Base-by-base conservation (phyloP, 2,329 filamentous ascomycete genomes). In the Penicillium vulpinum region DNA sequence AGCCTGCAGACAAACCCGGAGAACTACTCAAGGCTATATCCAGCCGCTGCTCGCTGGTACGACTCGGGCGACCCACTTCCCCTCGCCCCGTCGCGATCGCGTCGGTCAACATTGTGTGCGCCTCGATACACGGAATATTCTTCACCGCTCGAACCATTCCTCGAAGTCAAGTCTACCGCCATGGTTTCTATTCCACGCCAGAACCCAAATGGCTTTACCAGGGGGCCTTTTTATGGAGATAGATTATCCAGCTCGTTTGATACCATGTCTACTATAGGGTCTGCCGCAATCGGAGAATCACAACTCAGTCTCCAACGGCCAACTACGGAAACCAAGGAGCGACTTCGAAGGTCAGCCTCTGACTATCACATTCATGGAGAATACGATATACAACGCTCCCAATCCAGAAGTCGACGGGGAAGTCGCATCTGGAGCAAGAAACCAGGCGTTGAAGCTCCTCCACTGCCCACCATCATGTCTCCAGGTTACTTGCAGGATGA, bases 71-170 rank as follows among this genome's bases (percentile, higher is more conserved):
- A 55, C 15, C 60, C 57, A 36, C 45, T 53, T 51, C 45, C 52
- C 28, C 22, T 40, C 44, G 35, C 46, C 33, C 56, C 44, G 7
- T 40, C 28, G 5, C 54, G 62, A 16, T 44, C 51, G 1, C 64
- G 64, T 39, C 63, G 64, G 33, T 66, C 64, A 38, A 66, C 64
- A 1, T 51, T 67, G 18, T 66, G 64, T 52, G 64, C 62, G 21
- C 64, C 64, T 15, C 60, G 62, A n/a, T 63, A 59, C 47, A 61
- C 60, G 15, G 64, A 67, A n/a, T 66, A 67, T 45, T 46, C 56
- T 6, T 35, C 41, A 22, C 41, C 50, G n/a, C 39, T 44, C 16
- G 51, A 56, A n/a, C 24, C 45, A 7, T 11, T 38, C 4, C 8
- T 21, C 38, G 43, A 53, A 24, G 10, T 26, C n/a, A 18, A 26